Base-by-base conservation (phyloP, 1,139 yeast species). In the Pichia sp. region DNA sequence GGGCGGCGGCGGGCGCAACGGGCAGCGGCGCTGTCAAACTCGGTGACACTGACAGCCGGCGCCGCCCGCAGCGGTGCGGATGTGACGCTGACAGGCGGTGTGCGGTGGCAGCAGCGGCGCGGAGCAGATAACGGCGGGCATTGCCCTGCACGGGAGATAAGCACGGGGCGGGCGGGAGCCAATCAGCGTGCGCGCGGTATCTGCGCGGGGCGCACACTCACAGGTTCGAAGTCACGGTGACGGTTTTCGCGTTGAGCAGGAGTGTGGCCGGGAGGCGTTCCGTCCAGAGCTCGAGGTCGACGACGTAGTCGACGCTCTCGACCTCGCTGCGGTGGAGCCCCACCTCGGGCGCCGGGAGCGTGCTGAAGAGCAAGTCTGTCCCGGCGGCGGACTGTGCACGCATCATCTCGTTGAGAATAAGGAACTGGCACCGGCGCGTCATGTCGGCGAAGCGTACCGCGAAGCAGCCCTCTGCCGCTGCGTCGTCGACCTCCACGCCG, bases 341-440 rank as follows among this genome's bases (percentile, higher is more conserved):
- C 9, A 33, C 51, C 36, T 48, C 55, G 16, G 53, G 53, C 5
- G 40, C 44, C 14, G 52, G 51, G 17, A 54, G 34, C 38, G 54
- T 52, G 17, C 44, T 45, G 40, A 52, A 43, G n/a, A 53, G 34
- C 17, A 47, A 36, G 14, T 24, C 55, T 17, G 42, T 49, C 33
- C 29, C 46, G 12, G 16, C 41, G n/a, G 36, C 38, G 14, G 45
- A 42, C 20, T 24, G n/a, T 2, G 4, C 30, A 30, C 16, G 24
- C 54, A 93, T 91, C 62, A 93, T 73, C 61, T 91, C 96, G 67
- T 93, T 92, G 60, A 93, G 73, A 50, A 93, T 85, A 50, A 92
- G 71, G 68, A 92, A 96, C 70, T 93, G 99, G 0, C 95, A 95
- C 61, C 84, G 81, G 4, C 97, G 95, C 0, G 98, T 96, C 27